Percentiles rank a stretch among this genome's conserved stretches.
Conservation (phyloP, 2,329 filamentous ascomycete genomes). For the Magnaporthiopsis incrustans region DNA sequence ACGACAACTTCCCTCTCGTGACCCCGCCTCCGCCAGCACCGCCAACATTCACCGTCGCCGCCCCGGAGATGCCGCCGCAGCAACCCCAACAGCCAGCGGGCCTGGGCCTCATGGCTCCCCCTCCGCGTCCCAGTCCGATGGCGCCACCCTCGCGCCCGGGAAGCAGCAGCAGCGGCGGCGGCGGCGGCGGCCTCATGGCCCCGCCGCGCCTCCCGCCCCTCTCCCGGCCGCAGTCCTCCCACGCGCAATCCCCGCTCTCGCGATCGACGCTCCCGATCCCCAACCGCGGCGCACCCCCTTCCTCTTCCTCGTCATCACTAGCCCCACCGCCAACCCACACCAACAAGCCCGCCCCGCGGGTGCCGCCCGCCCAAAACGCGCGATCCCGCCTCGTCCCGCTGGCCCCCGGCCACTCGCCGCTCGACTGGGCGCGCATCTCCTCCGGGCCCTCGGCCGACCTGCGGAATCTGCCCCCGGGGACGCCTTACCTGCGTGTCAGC, state of each 20-base stretch:
- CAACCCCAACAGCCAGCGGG: conserved; percentile 2
- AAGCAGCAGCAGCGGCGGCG: conserved; percentile 6
- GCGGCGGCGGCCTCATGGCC: conserved; percentile 9
- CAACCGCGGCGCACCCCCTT: conserved; percentile 29
- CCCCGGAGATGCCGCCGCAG: background rate
- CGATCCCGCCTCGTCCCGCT: conserved; percentile 64
- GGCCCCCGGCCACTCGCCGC: conserved; percentile 83
- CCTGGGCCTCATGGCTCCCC: conserved; percentile 19
- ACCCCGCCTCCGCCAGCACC: conserved; percentile 7
- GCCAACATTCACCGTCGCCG: conserved; percentile 8
- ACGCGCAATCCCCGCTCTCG: conserved; percentile 13
- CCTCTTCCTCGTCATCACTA: conserved; percentile 37
- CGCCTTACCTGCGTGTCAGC: conserved; percentile 64
- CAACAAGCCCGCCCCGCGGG: conserved; percentile 29
- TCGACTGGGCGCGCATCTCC: conserved; percentile 83
- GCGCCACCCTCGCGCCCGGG: conserved; percentile 13
- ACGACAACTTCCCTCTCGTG: conserved; percentile 11
- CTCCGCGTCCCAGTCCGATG: conserved; percentile 19
- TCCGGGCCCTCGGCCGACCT: conserved; percentile 57
- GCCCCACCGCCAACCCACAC: conserved; percentile 48
- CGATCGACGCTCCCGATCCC: conserved; percentile 25
- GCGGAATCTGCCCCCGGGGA: conserved; percentile 47
- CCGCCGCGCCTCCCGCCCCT: conserved; percentile 14
- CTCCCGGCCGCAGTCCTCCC: conserved; percentile 19
- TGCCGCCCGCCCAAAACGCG: background rate